Conservation (phyloP, 2,329 filamentous ascomycete species). For the Lachnellula occidentalis region DNA sequence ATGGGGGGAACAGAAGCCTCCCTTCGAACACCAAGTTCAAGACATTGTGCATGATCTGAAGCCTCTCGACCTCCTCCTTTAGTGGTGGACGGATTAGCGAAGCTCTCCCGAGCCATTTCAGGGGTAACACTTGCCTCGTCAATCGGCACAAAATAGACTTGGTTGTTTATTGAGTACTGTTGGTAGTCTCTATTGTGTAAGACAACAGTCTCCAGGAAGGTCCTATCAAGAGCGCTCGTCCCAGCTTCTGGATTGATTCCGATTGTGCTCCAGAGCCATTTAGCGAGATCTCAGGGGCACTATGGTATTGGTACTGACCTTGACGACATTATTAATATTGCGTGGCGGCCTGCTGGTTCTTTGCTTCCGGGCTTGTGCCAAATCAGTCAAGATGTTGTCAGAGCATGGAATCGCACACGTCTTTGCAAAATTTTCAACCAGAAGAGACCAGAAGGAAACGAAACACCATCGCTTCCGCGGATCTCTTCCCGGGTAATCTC, state of each 20-base stretch:
- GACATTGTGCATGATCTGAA: conserved; percentile 58
- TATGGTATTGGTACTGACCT: background rate
- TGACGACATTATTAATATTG: background rate
- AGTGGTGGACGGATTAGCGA: background rate
- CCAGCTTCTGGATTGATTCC: conserved; percentile 38
- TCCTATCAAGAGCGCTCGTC: conserved; percentile 47
- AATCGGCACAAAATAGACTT: conserved; percentile 61
- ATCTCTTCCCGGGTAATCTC: background rate
- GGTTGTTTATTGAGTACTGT: conserved; percentile 58
- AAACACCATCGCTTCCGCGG: background rate
- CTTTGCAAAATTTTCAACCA: background rate
- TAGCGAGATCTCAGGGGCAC: background rate
- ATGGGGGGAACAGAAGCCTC: conserved; percentile 64
- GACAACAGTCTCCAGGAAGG: conserved; percentile 52
- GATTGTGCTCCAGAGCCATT: background rate
- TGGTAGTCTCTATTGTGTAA: conserved; percentile 63
- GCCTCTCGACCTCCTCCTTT: conserved; percentile 62
- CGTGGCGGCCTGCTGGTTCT: background rate
- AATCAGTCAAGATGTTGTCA: background rate
- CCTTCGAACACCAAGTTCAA: conserved; percentile 60
- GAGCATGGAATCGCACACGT: background rate
- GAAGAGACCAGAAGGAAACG: background rate
- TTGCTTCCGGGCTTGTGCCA: background rate
- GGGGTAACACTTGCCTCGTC: conserved; percentile 54
- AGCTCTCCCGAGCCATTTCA: background rate